phyloP scores from a whole-genome alignment of 2,329 filamentous ascomycete genomes.

The Clonostachys sp. region DNA sequence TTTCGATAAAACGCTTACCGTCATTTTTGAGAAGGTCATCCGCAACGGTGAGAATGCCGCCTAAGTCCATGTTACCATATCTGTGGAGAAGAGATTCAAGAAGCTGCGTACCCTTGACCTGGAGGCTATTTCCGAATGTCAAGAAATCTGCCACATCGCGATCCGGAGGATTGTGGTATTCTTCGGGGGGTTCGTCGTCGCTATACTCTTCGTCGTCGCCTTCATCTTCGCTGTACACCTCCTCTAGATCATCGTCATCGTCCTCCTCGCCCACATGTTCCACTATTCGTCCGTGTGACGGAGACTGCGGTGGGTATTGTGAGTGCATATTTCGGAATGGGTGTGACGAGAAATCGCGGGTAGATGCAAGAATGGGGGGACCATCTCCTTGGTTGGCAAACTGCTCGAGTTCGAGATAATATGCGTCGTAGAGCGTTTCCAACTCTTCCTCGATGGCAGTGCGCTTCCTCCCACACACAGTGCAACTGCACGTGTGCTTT shows the following conservation, averaged over 20 bases:
- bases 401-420: slow-evolving; percentile 96
- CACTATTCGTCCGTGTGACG: slow-evolving; percentile 71
- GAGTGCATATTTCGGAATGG: slow-evolving; percentile 53
- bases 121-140: slow-evolving; percentile 95
- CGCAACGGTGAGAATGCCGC: slow-evolving; percentile 96
- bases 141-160: slow-evolving; percentile 81
- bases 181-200: slow-evolving; percentile 58
- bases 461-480: slow-evolving; percentile 91
- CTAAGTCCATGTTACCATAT: slow-evolving; percentile 54
- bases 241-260: slow-evolving; percentile 47
- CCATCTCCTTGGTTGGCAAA: slow-evolving; percentile 82
- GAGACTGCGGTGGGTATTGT: slow-evolving; percentile 60
- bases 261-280: slow-evolving; percentile 57
- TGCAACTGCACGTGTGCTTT: slow-evolving; percentile 97
- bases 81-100: slow-evolving; percentile 35
- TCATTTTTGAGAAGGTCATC: slow-evolving; percentile 98
- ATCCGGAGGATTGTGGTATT: slow-evolving; percentile 38
- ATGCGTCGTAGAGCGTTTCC: slow-evolving; percentile 95
- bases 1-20: slow-evolving; percentile 98
- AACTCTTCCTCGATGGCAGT: slow-evolving; percentile 97
- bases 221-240: slow-evolving; percentile 44
- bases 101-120: slow-evolving; percentile 71
- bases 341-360: slow-evolving; percentile 58
- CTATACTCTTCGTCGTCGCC: slow-evolving; percentile 56
- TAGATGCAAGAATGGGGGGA: slow-evolving; percentile 44